These are phyloP conservation scores for Tetracladium marchalianum DNA, from an alignment of 495 filamentous ascomycete species.

Conservation along the genomic window DNA sequence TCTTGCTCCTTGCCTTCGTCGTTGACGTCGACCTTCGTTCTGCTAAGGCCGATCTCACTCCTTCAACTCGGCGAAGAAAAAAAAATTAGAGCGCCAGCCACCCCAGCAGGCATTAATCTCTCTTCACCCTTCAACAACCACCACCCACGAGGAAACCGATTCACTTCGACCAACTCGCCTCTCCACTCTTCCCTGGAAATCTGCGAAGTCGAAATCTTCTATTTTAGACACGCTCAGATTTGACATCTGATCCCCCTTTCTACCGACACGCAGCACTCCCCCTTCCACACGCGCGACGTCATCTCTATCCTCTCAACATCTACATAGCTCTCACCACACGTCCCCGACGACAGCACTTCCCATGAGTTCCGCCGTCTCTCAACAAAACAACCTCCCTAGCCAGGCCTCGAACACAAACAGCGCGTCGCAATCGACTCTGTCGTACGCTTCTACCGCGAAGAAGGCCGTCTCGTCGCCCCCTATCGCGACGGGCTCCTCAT, in stretches of 20 bases:
- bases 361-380: slow-evolving; percentile 22
- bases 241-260: slow-evolving; percentile 16
- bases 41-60: slow-evolving; percentile 11
- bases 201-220: slow-evolving; percentile 4
- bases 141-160: slow-evolving; percentile 16
- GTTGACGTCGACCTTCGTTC: slow-evolving; percentile 8
- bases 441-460: slow-evolving; percentile 69
- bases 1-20: slow-evolving; percentile 4
- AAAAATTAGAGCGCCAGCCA: slow-evolving; percentile 5
- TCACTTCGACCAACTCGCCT: slow-evolving; percentile 18
- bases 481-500: slow-evolving; percentile 59
- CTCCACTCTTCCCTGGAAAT: slow-evolving; percentile 13
- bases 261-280: slow-evolving; percentile 8
- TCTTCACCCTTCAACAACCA: not conserved
- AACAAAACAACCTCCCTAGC: slow-evolving; percentile 15
- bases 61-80: slow-evolving; percentile 17
- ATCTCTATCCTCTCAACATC: not conserved
- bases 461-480: slow-evolving; percentile 55
- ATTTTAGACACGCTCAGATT: slow-evolving; percentile 12
- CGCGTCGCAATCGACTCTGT: slow-evolving; percentile 51
- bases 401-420: slow-evolving; percentile 32
- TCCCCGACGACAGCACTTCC: slow-evolving; percentile 9
- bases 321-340: too few relatives aligned
- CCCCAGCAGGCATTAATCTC: slow-evolving; percentile 3
- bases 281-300: slow-evolving; percentile 8